Base-by-base conservation (phyloP, 345 rosid genomes). In the Melaleuca alternifolia region DNA sequence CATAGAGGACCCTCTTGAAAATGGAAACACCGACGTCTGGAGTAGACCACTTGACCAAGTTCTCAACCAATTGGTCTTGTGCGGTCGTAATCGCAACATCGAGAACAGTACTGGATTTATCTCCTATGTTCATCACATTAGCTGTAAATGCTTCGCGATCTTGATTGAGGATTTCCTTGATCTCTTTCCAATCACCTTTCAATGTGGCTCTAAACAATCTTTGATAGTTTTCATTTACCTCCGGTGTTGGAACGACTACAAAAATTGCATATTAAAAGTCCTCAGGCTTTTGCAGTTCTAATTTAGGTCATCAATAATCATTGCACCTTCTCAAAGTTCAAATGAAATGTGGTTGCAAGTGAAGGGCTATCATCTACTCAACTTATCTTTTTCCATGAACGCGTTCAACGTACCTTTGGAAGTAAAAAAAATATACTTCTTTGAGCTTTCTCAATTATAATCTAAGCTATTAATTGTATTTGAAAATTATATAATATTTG, bases 71-170 rank as follows among this genome's bases (percentile, higher is more conserved):
- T 24, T 24, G 0, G 1, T 57, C 62, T 41, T 41, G 41, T 41
- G 41, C 41, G 41, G 41, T 41, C 41, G 24, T 24, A 57, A 24
- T 14, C 0, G 14, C 62, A 24, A 57, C 11, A 4, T 57, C 62
- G 26, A 57, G 7, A n/a, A 26, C 28, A 57, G 6, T 24, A 26
- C 24, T 28, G 28, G 28, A 26, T 57, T 57, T 26, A 24, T 57
- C 11, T 10, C 28, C 62, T 26, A 57, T 0, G 41, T 2, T 41
- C 62, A 57, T 57, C 28, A 57, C 7, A 0, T 57, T 26, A 10
- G 10, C 14, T 28, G 11, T 11, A 14, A 57, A 4, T 0, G 0
- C 62, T 5, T 24, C 0, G 13, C 0, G n/a, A 56, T 23, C n/a
- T 10, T 10, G 0, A 57, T 0, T 1, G 5, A 0, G 1, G 15